phyloP scores from a whole-genome alignment of 768 basidiomycete species.

The Jaapia argillacea region DNA sequence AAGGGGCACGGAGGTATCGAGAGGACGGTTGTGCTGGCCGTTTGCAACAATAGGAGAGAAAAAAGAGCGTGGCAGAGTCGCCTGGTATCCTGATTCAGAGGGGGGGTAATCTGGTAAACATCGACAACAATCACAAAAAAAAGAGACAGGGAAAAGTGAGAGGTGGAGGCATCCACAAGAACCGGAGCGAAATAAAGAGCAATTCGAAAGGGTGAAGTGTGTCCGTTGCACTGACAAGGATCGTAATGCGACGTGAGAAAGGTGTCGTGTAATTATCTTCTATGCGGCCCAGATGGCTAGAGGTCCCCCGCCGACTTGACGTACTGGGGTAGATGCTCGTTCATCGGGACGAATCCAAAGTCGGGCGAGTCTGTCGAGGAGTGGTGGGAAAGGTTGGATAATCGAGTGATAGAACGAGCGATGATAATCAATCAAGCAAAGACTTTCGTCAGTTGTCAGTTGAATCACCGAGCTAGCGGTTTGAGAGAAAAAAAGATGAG shows the following conservation, averaged over 20 bases:
- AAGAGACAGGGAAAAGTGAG: neutral
- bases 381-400: slow-evolving; percentile 20
- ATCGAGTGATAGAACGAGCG: slow-evolving; percentile 4
- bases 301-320: slow-evolving; percentile 47
- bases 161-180: neutral
- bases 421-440: slow-evolving; percentile 3
- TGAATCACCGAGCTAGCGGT: neutral
- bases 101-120: too few relatives aligned
- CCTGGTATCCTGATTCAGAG: neutral
- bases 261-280: neutral
- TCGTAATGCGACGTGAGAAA: neutral
- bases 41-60: too few relatives aligned
- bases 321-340: slow-evolving; percentile 63
- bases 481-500: slow-evolving; percentile 1
- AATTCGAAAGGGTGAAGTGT: neutral
- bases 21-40: too few relatives aligned
- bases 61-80: too few relatives aligned
- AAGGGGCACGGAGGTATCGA: too few relatives aligned
- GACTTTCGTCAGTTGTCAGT: slow-evolving; percentile 4
- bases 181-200: neutral
- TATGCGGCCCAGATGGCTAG: neutral
- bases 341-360: slow-evolving; percentile 79
- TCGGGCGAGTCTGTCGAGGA: slow-evolving; percentile 68
- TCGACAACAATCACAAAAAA: too few relatives aligned
- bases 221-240: neutral